Percentiles rank a stretch among this genome's conserved stretches.
Conservation (phyloP, 1,139 yeast species). For the Kodamaea fungicola region DNA sequence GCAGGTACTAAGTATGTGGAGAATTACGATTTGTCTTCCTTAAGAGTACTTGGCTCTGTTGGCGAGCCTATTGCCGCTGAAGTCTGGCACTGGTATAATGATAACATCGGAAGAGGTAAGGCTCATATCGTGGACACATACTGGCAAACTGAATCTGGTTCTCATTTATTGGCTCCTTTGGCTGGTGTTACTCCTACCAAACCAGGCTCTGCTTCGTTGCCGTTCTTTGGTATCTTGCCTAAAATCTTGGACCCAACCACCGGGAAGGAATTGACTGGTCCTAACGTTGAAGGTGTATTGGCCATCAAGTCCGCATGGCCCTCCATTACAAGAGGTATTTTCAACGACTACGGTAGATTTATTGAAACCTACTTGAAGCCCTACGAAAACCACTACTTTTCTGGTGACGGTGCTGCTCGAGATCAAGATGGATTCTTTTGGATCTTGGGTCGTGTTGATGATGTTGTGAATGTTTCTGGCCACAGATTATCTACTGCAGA, state of each 20-base stretch:
- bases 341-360: constrained; percentile 64
- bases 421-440: constrained; percentile 75
- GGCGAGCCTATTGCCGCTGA: constrained; percentile 94
- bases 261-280: constrained; percentile 61
- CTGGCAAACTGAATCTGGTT: constrained; percentile 84
- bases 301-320: constrained; percentile 76
- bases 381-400: constrained; percentile 65
- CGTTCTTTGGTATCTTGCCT: constrained; percentile 72
- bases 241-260: constrained; percentile 68
- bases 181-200: constrained; percentile 75
- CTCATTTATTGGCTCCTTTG: constrained; percentile 67
- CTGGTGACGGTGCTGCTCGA: constrained; percentile 83
- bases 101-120: constrained; percentile 69
- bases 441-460: constrained; percentile 81
- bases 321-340: constrained; percentile 72
- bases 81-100: constrained; percentile 91
- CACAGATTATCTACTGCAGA: constrained; percentile 81
- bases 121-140: constrained; percentile 77
- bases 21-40: constrained; percentile 58
- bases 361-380: constrained; percentile 72
- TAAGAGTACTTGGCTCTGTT: constrained; percentile 78
- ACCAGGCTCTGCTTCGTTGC: constrained; percentile 77
- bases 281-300: constrained; percentile 71
- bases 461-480: constrained; percentile 78
- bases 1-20: constrained; percentile 72